Base-by-base conservation (phyloP, 495 filamentous ascomycete species). In the Aspergillus olivimuriae region DNA sequence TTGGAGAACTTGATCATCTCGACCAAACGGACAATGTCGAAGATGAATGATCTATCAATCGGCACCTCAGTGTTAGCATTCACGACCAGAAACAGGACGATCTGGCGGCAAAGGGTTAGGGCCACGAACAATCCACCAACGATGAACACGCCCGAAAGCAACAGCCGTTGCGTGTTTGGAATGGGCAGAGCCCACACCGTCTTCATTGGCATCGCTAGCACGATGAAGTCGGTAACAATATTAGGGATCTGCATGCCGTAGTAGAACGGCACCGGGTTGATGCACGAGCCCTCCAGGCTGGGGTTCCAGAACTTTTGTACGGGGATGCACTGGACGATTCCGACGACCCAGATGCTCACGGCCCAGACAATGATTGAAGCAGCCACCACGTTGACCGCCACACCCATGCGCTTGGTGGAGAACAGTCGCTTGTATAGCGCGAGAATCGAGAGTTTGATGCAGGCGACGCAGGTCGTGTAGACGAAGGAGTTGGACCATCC, bases 161-260 rank as follows among this genome's bases (percentile, higher is more conserved):
- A 58, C 28, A 63, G 37, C 46, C 65, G 74, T 40, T 70, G 58
- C 15, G 47, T 53, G 21, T 43, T 45, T 10, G 66, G 60, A 32
- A 74, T 60, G 2, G 66, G 66, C 7, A 73, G 47, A 0, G 52
- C 55, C 58, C 62, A 66, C 16, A 78, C 56, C 2, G 62, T 62
- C 5, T 70, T 72, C 32, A 81, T 63, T 0, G 78, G 78, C 30
- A 79, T 66, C 1, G 70, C 34, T 24, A 74, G 56, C 16, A 76
- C 66, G 12, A 61, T 52, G 12, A 62, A 57, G 51, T 73, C 71
- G 12, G 64, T 63, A 0, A 62, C 44, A 19, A 74, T 68, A 32
- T 76, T 74, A 8, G 67, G 62, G 7, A 70, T 53, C 19, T 68
- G 59, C 10, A 65, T 57, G 1, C 60, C 64, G 10, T 72, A 61